Percentiles rank a stretch among this genome's conserved stretches.
phyloP scores from a whole-genome alignment of 2,329 filamentous ascomycete genomes.

The Colletotrichum ledebouriae region DNA sequence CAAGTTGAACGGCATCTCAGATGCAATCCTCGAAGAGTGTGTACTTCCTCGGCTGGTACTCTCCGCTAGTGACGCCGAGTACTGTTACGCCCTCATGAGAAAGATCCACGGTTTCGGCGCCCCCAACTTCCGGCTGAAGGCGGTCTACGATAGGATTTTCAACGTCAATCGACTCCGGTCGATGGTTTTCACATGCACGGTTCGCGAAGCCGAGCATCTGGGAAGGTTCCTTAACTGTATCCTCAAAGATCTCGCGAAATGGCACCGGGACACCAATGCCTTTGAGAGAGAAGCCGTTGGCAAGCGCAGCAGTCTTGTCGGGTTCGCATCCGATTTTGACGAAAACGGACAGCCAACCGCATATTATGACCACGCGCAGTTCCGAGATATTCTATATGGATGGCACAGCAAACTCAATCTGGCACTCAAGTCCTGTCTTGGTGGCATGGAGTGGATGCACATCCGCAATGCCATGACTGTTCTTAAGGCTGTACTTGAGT shows the following conservation, averaged over 20 bases:
- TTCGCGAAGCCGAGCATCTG: slow-evolving; percentile 92
- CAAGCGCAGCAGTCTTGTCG: slow-evolving; percentile 68
- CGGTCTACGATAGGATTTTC: slow-evolving; percentile 87
- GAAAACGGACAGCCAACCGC: slow-evolving; percentile 76
- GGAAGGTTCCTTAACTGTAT: slow-evolving; percentile 90
- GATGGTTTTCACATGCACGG: slow-evolving; percentile 89
- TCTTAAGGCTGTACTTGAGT: slow-evolving; percentile 82
- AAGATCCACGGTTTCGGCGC: slow-evolving; percentile 88
- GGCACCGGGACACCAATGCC: slow-evolving; percentile 72
- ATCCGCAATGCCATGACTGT: slow-evolving; percentile 95
- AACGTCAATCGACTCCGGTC: slow-evolving; percentile 83
- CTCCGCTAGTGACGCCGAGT: slow-evolving; percentile 90
- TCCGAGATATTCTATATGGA: slow-evolving; percentile 85
- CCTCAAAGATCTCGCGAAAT: slow-evolving; percentile 82
- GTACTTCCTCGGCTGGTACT: slow-evolving; percentile 89
- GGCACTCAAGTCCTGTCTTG: slow-evolving; percentile 85
- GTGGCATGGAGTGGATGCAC: slow-evolving; percentile 93
- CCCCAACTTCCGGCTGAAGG: slow-evolving; percentile 87
- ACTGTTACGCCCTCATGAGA: slow-evolving; percentile 86
- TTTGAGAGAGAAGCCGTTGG: slow-evolving; percentile 87
- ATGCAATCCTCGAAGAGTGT: slow-evolving; percentile 88
- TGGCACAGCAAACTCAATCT: slow-evolving; percentile 89
- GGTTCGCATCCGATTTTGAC: slow-evolving; percentile 83
- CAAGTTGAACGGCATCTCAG: slow-evolving; percentile 77
- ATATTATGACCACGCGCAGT: slow-evolving; percentile 87